These are phyloP conservation scores for Vitis riparia DNA, from an alignment of 164 flowering plant species.

Conservation along the genomic window DNA sequence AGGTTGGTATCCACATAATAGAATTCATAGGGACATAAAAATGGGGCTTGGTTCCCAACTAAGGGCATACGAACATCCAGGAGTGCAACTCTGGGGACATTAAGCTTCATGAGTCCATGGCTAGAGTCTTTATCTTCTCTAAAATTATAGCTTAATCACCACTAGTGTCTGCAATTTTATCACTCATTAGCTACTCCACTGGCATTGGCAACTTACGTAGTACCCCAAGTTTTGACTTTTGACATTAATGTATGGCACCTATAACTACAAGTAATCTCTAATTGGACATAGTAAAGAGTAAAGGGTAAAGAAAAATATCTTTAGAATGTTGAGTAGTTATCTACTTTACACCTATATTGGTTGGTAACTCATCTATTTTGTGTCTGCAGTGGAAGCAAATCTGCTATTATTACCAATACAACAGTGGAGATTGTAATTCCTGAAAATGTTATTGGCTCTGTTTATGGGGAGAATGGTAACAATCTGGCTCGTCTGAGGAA, in stretches of 20 bases:
- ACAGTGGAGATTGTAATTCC: constrained; percentile 83
- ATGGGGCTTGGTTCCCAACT: background rate
- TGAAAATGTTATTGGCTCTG: constrained; percentile 50
- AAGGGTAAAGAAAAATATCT: background rate
- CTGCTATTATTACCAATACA: constrained; percentile 75
- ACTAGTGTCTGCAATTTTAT: no score
- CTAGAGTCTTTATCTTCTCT: no score
- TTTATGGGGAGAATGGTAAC: constrained; percentile 79
- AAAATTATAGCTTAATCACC: no score
- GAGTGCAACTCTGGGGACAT: no score
- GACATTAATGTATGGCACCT: background rate
- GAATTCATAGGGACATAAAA: background rate
- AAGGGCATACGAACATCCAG: no score
- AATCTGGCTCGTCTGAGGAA: constrained; percentile 76
- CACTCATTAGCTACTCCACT: no score
- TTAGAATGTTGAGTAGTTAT: background rate
- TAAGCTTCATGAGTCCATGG: no score
- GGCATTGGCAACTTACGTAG: background rate
- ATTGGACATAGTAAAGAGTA: background rate
- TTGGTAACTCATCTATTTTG: background rate
- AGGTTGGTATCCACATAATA: constrained; percentile 45
- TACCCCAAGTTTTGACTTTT: background rate
- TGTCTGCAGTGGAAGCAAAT: constrained; percentile 58
- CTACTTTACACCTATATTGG: background rate
- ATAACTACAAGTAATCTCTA: background rate